phyloP scores from a whole-genome alignment of 225 moss, liverwort and hornwort species.

The Asterella californica region DNA sequence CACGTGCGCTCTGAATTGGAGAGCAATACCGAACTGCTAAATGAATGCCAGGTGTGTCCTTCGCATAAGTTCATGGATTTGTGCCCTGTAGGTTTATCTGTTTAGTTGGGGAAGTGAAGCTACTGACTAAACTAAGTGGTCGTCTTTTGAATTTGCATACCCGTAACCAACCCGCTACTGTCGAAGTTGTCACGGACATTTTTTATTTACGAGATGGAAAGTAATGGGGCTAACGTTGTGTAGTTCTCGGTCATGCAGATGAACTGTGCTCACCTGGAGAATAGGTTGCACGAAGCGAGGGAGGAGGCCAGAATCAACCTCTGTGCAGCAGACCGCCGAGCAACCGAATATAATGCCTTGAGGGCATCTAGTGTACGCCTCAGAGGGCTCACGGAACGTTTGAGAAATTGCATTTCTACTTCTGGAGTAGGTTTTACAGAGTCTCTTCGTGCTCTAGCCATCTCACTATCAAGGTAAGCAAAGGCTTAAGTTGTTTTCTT shows the following conservation, averaged over 20 bases:
- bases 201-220: background rate
- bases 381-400: constrained; percentile 83
- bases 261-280: constrained; percentile 95
- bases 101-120: background rate
- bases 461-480: constrained; percentile 65
- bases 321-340: constrained; percentile 89
- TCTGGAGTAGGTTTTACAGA: constrained; percentile 73
- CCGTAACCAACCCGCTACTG: background rate
- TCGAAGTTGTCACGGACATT: background rate
- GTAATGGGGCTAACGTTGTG: background rate
- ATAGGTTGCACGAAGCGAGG: constrained; percentile 88
- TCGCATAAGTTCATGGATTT: background rate
- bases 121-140: background rate
- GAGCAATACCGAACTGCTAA: constrained; percentile 68
- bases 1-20: constrained; percentile 60
- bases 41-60: constrained; percentile 78
- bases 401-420: constrained; percentile 75
- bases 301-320: constrained; percentile 90
- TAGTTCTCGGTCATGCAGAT: constrained; percentile 36
- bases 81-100: background rate
- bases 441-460: constrained; percentile 71
- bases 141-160: background rate
- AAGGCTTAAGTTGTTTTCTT: background rate
- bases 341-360: constrained; percentile 72
- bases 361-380: constrained; percentile 89